Base-by-base conservation (phyloP, 1,139 yeast genomes). In the Candida freyschussii region DNA sequence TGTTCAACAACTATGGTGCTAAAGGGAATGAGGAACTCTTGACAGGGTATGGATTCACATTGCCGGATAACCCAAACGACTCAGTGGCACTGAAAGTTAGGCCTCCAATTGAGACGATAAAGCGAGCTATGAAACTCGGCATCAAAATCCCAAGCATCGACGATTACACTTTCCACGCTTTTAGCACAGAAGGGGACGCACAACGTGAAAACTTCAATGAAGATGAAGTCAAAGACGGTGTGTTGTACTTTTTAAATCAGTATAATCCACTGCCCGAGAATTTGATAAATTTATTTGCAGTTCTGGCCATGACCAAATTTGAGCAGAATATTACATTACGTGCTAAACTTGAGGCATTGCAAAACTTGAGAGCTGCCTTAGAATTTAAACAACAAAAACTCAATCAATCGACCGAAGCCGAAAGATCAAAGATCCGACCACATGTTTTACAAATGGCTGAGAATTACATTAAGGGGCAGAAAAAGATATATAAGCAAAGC, bases 1-100 rank as follows among this genome's bases (percentile, higher is more conserved):
- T 86, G 2, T 81, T 59, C 57, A 87, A 87, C 52, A 87, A 86
- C 54, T 87, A 87, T 53, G 96, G 96, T 4, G 74, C 80, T 39
- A 86, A 85, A 53, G 80, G 91, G 2, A 86, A 85, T 49, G 87
- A 83, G 48, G 95, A 86, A 46, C 63, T 62, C 19, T 40, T 72
- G 18, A 48, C 69, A 43, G 69, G 66, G 1, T 72, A 71, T 41
- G 96, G 96, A 0, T 86, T 86, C 55, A 71, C 78, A 14, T 41
- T 78, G 7, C 69, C 69, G 16, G 63, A 69, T 43, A 57, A 60
- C 21, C 53, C 56, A 1, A 71, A 73, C 28, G 95, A 87, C 46
- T 59, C 71, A 2, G 72, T 83, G 3, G 78, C 84, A 3, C 60
- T 75, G 34, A 73, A 70, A 45, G 63, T 75, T 45, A 76, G 63